Percentiles rank a stretch among this genome's conserved stretches.
Conservation (phyloP, 1,284 basidiomycete species). For the Leccinum idahoense region DNA sequence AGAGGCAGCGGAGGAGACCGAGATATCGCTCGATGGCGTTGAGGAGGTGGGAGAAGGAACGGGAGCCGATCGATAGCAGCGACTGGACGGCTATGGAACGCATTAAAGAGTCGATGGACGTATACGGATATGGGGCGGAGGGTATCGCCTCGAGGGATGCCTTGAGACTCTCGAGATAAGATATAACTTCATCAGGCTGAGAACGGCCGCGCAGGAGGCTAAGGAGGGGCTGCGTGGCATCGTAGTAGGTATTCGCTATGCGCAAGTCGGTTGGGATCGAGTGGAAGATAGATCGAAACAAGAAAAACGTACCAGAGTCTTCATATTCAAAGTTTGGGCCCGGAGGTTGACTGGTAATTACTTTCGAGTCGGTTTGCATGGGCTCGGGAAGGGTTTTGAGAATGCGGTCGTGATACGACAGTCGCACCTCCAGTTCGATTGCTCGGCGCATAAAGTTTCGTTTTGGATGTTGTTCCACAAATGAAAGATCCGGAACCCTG, state of each 20-base stretch:
- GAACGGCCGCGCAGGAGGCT: constrained; percentile 74
- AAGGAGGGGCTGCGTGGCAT: constrained; percentile 79
- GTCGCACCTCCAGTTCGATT: constrained; percentile 84
- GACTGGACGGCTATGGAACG: constrained; percentile 86
- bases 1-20: constrained; percentile 76
- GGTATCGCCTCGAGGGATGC: constrained; percentile 57
- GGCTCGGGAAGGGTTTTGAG: constrained; percentile 81
- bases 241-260: constrained; percentile 70
- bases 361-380: constrained; percentile 65
- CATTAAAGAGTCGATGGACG: constrained; percentile 61
- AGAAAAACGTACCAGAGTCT: constrained; percentile 49
- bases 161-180: constrained; percentile 70
- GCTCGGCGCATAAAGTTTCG: constrained; percentile 83
- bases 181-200: constrained; percentile 76
- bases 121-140: constrained; percentile 32
- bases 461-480: constrained; percentile 77
- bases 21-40: constrained; percentile 98
- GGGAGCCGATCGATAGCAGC: constrained; percentile 85
- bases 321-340: constrained; percentile 85
- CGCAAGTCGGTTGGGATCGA: constrained; percentile 1
- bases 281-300: not conserved
- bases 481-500: constrained; percentile 84
- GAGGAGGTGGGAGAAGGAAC: constrained; percentile 98
- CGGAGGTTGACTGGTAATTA: constrained; percentile 73
- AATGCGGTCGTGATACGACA: constrained; percentile 94